phyloP scores from a whole-genome alignment of 768 basidiomycete species.

The Lentinula aciculospora region DNA sequence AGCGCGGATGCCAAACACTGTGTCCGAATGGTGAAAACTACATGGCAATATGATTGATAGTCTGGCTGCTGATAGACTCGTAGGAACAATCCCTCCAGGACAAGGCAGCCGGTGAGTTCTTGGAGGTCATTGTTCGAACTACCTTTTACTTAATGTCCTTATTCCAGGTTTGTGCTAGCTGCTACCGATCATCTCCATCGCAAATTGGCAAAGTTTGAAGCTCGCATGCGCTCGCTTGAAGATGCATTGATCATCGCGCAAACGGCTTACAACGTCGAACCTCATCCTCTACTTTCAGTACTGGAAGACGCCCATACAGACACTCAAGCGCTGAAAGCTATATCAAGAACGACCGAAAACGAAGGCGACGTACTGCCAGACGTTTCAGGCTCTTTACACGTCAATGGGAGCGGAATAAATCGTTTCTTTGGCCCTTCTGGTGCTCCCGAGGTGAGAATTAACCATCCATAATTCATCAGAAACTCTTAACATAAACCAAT shows the following conservation, averaged over 20 bases:
- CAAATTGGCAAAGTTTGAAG: conserved; percentile 39
- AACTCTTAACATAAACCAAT: background rate
- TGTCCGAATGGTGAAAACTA: conserved; percentile 45
- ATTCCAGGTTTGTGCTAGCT: conserved; percentile 41
- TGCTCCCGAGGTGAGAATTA: conserved; percentile 39
- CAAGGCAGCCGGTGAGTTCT: conserved; percentile 41
- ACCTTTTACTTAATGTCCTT: background rate
- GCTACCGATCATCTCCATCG: conserved; percentile 49
- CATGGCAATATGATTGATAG: background rate
- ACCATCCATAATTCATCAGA: background rate
- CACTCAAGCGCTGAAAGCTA: conserved; percentile 18
- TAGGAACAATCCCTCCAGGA: conserved; percentile 49
- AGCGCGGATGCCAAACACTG: conserved; percentile 42
- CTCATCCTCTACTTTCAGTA: conserved; percentile 35
- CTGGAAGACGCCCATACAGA: conserved; percentile 25
- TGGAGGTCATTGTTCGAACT: background rate
- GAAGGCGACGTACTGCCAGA: conserved; percentile 23
- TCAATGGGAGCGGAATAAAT: conserved; percentile 33
- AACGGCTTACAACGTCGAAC: conserved; percentile 26
- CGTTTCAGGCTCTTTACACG: conserved; percentile 37
- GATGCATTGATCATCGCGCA: conserved; percentile 48
- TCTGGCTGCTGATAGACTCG: background rate
- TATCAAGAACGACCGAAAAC: conserved; percentile 18
- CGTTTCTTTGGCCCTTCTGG: conserved; percentile 44
- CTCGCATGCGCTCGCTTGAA: conserved; percentile 48